phyloP scores from a whole-genome alignment of 495 filamentous ascomycete species.

The Penicillium antarcticum region DNA sequence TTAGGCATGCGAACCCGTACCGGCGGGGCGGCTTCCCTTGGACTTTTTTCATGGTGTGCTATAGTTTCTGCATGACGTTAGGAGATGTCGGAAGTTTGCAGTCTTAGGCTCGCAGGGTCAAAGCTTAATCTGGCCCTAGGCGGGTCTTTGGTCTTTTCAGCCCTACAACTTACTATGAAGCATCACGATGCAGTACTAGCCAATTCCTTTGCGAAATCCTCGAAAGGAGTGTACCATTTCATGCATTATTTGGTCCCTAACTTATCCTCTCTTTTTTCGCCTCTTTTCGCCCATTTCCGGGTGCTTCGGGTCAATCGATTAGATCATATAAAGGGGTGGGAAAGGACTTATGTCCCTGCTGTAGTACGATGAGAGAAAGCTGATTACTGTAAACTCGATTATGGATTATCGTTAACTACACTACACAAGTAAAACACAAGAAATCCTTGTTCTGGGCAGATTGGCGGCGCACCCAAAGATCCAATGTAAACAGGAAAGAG shows the following conservation, averaged over 20 bases:
- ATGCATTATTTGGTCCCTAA: too few species aligned
- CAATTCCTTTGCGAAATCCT: too few species aligned
- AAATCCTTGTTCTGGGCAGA: conserved; percentile 1
- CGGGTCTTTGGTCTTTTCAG: too few species aligned
- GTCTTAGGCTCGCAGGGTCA: neutral
- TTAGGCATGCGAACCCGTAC: conserved; percentile 13
- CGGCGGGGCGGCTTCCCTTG: conserved; percentile 6
- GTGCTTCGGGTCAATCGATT: too few species aligned
- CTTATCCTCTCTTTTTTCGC: too few species aligned
- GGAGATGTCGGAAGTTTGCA: neutral
- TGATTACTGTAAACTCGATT: conserved; percentile 10
- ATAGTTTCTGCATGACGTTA: too few species aligned
- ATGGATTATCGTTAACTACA: conserved; percentile 21
- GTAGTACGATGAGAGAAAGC: neutral
- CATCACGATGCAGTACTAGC: too few species aligned
- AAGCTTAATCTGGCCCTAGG: conserved; percentile 1
- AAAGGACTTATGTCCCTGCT: too few species aligned
- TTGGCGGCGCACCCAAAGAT: neutral
- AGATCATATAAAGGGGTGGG: too few species aligned
- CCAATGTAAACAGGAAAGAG: conserved; percentile 5
- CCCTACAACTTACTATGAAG: too few species aligned
- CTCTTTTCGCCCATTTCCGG: too few species aligned
- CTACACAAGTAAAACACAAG: conserved; percentile 11
- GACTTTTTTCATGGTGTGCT: neutral
- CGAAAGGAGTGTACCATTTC: too few species aligned